Base-by-base conservation (phyloP, 2,329 filamentous ascomycete species). In the Aspergillus quadrilineatus region DNA sequence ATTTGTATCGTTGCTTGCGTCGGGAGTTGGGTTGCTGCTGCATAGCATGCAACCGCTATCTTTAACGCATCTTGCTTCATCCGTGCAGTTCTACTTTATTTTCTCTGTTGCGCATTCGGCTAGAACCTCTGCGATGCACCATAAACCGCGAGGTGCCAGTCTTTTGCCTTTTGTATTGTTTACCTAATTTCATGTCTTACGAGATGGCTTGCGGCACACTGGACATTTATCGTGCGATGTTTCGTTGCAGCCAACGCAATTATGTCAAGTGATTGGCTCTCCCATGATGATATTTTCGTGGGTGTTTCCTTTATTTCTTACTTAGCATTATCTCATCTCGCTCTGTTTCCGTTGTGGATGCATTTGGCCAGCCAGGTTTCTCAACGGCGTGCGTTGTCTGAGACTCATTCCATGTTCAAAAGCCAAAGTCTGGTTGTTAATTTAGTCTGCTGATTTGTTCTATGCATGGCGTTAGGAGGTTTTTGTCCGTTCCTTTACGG, bases 81-180 rank as follows among this genome's bases (percentile, higher is more conserved):
- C 15, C 36, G 12, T 48, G 39, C 34, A 37, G 34, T 42, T 42
- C 15, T 6, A 22, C 39, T 26, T 15, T 57, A 32, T 42, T 44
- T 44, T 37, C 48, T 15, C 29, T 48, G 41, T 42, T 51, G 50
- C 51, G 61, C 53, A 50, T 60, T 30, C 32, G 60, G 52, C 50
- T 48, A 55, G 54, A 47, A 39, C 57, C 59, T 68, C 65, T 67
- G 70, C 70, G 70, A 73, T 66, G 70, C 55, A 61, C 59, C 60
- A 72, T 73, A 73, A 73, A 73, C 70, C 70, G 70, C 70, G 64
- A 57, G 60, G 55, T 28, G 26, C 15, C 4, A 36, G 17, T 42
- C n/a, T 53, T 59, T 60, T 50, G 52, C 51, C 36, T 37, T 41
- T 55, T 50, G 58, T 62, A 52, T 44, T 48, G 54, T 56, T 44